phyloP scores from a whole-genome alignment of 495 filamentous ascomycete genomes.

The Hypoxylon trugodes region DNA sequence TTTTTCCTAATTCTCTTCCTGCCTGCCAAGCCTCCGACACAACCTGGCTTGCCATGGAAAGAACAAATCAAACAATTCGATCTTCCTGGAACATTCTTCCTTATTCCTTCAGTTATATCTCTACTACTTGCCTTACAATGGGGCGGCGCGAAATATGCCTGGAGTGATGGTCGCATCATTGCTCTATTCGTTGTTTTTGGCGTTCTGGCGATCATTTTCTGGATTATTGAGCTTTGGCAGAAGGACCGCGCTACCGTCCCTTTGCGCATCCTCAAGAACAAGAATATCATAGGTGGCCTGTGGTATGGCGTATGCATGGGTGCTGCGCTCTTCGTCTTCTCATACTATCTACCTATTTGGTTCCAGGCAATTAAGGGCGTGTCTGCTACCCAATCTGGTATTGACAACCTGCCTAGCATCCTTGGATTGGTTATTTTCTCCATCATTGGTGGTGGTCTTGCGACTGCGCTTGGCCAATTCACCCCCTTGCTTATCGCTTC shows the following conservation, averaged over 20 bases:
- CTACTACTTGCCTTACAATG: conserved; percentile 85
- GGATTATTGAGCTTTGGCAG: conserved; percentile 16
- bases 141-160: conserved; percentile 77
- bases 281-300: conserved; percentile 19
- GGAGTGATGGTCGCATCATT: conserved; percentile 73
- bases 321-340: conserved; percentile 61
- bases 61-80: conserved; percentile 48
- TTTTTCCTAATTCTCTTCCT: conserved; percentile 62
- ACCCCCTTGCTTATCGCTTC: conserved; percentile 60
- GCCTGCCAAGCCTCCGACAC: conserved; percentile 39
- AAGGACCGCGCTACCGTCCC: conserved; percentile 21
- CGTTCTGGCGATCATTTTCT: conserved; percentile 58
- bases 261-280: conserved; percentile 21
- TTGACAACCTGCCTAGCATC: conserved; percentile 79
- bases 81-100: conserved; percentile 47
- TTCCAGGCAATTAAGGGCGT: conserved; percentile 86
- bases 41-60: conserved; percentile 44
- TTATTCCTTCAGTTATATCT: conserved; percentile 57
- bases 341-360: conserved; percentile 84
- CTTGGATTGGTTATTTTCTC: conserved; percentile 68
- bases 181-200: conserved; percentile 73
- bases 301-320: conserved; percentile 28
- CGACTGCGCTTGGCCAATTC: conserved; percentile 66
- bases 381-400: conserved; percentile 74
- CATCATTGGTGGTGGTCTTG: conserved; percentile 66